Conservation (phyloP, 2,329 filamentous ascomycete genomes). For the Magnaporthiopsis incrustans region DNA sequence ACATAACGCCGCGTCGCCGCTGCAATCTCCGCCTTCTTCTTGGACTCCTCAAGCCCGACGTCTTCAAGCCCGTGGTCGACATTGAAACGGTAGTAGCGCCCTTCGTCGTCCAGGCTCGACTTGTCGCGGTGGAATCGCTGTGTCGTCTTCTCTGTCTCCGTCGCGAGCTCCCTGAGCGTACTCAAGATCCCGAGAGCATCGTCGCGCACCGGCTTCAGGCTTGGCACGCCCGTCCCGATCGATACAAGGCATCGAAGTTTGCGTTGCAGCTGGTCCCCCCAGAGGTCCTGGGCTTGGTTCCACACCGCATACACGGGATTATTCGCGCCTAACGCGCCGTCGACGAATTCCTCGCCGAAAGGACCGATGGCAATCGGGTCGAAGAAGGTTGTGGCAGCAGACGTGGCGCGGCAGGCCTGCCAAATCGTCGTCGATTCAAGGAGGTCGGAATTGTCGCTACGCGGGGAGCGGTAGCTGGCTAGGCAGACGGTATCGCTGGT, state of each 20-base stretch:
- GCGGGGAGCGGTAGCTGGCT: conserved; percentile 10
- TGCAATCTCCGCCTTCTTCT: conserved; percentile 18
- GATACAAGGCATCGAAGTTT: conserved; percentile 29
- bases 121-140: conserved; percentile 27
- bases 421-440: conserved; percentile 11
- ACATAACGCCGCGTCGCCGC: conserved; percentile 16
- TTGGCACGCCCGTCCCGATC: conserved; percentile 29
- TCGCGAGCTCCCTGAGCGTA: conserved; percentile 22
- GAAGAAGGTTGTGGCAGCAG: conserved; percentile 15
- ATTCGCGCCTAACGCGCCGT: conserved; percentile 31
- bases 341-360: conserved; percentile 20
- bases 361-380: conserved; percentile 14
- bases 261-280: conserved; percentile 20
- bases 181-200: conserved; percentile 18
- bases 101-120: conserved; percentile 20
- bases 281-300: conserved; percentile 29
- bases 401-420: conserved; percentile 15
- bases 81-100: conserved; percentile 35
- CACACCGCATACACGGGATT: conserved; percentile 34
- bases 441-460: conserved; percentile 8
- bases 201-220: conserved; percentile 20
- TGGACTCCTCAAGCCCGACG: conserved; percentile 30
- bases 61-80: conserved; percentile 30
- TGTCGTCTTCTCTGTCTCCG: conserved; percentile 31
- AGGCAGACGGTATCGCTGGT: conserved; percentile 12